Base-by-base conservation (phyloP, 2,329 filamentous ascomycete genomes). In the Phoma sp. region DNA sequence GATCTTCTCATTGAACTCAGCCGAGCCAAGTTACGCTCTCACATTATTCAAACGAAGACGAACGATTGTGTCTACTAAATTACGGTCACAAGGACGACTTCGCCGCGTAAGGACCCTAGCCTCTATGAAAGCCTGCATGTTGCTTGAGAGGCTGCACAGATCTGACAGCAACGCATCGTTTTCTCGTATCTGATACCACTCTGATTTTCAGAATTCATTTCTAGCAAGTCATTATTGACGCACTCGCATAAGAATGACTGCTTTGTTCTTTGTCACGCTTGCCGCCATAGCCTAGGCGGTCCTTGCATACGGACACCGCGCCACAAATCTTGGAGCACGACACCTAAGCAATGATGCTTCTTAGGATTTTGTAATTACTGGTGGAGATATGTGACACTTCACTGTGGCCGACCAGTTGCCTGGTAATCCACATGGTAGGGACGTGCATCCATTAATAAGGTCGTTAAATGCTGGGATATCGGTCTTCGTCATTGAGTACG, bases 401-500 rank as follows among this genome's bases (percentile, higher is more conserved):
- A 65, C 63, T 2, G 56, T 71, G 14, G 68, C 68, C 13, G 63
- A 68, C 42, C 60, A 67, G 3, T 50, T 70, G 42, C 59, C 65
- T 11, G 65, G 66, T 40, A 47, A 66, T 33, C 55, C 62, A 7
- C 52, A 60, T 33, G 47, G 64, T 64, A 58, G 11, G 27, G 32
- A n/a, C 23, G 10, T 25, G 9, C 11, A 33, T 13, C 29, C 7
- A 14, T 29, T 29, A 9, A 7, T 4, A 7, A 29, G 27, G 9
- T 29, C 27, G 27, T 29, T 29, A 9, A 9, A 29, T 29, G 3
- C 27, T 29, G 6, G 9, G 27, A 29, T 29, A 1, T 29, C 47
- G 8, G 65, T 70, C 4, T 59, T 70, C 2, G 67, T 70, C 8
- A 55, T 70, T n/a, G 67, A 70, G 43, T 65, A 61, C 37, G 68